phyloP scores from a whole-genome alignment of 768 basidiomycete species.

The Crepidotus variabilis region DNA sequence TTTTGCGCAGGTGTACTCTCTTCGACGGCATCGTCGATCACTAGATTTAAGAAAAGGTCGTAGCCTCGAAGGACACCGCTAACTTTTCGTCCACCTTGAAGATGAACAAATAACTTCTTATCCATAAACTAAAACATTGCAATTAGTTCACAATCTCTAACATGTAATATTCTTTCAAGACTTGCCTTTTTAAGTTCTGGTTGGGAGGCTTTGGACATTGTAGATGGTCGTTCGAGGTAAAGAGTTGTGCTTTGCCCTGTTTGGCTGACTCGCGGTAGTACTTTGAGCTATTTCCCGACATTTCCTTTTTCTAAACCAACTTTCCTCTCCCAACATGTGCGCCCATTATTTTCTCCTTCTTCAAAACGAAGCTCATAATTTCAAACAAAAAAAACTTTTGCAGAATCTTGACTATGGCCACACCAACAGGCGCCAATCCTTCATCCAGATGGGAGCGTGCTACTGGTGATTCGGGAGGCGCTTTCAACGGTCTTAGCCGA shows the following conservation, averaged over 20 bases:
- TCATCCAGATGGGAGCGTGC: constrained; percentile 40
- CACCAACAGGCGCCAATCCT: constrained; percentile 32
- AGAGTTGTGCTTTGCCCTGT: constrained; percentile 31
- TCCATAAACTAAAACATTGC: constrained; percentile 83
- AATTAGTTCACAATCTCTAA: not conserved
- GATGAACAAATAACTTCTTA: constrained; percentile 90
- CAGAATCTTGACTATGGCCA: constrained; percentile 31
- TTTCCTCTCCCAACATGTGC: constrained; percentile 8
- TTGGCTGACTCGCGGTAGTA: constrained; percentile 20
- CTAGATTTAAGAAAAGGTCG: constrained; percentile 97
- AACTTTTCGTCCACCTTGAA: constrained; percentile 94
- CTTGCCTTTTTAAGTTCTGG: constrained; percentile 99
- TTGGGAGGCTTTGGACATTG: constrained; percentile 92
- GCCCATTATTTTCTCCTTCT: not conserved
- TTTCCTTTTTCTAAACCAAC: not conserved
- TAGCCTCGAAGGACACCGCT: constrained; percentile 94
- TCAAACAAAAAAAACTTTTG: not conserved
- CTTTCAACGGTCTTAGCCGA: constrained; percentile 42
- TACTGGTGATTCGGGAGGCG: constrained; percentile 45
- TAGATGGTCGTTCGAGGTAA: constrained; percentile 10
- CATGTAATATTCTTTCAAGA: constrained; percentile 3
- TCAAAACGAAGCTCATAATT: constrained; percentile 2
- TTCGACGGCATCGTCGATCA: constrained; percentile 93
- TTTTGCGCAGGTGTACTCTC: constrained; percentile 89
- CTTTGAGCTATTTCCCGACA: not conserved